Base-by-base conservation (phyloP, 768 basidiomycete species). In the Calvatia gigantea region DNA sequence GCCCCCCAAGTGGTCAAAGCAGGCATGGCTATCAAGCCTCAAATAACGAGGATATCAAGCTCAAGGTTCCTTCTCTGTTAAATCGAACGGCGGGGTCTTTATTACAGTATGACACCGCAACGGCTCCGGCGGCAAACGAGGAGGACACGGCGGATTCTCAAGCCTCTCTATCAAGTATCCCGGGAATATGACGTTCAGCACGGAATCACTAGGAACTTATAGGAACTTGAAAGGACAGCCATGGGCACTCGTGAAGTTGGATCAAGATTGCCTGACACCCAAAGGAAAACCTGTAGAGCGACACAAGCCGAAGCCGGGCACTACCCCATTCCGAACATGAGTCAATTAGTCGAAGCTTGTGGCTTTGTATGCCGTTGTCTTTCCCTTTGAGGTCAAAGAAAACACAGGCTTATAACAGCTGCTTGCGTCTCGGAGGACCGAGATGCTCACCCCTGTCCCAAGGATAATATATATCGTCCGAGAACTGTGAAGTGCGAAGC, bases 301-400 rank as follows among this genome's bases (percentile, higher is more conserved):
- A 21, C 29, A 31, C n/a, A 39, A 23, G 43, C 32, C 21, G n/a
- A 39, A 49, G 8, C 32, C 25, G 23, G 11, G n/a, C 42, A 15
- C 29, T n/a, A n/a, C 11, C n/a, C 31, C 62, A 63, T 58, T 23
- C 50, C n/a, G 43, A 21, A 62, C 56, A 56, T n/a, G n/a, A n/a
- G n/a, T n/a, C n/a, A 65, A 58, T 14, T 39, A 35, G 15, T 31
- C 46, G 19, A 19, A 19, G n/a, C 23, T 33, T 17, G 7, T 17
- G 23, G 15, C 9, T 19, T 21, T 19, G 11, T 21, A 61, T 62
- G 39, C 69, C 67, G 17, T 71, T 76, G 17, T 71, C 72, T 3
- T 84, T 65, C 65, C 76, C 32, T 59, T 62, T 31, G 77, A 76
- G 44, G 73, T 78, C 4, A 73, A 75, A 53, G 72, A 77, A 50